Conservation (phyloP, 176 grass and related monocot genomes). For the Zizania latifolia region DNA sequence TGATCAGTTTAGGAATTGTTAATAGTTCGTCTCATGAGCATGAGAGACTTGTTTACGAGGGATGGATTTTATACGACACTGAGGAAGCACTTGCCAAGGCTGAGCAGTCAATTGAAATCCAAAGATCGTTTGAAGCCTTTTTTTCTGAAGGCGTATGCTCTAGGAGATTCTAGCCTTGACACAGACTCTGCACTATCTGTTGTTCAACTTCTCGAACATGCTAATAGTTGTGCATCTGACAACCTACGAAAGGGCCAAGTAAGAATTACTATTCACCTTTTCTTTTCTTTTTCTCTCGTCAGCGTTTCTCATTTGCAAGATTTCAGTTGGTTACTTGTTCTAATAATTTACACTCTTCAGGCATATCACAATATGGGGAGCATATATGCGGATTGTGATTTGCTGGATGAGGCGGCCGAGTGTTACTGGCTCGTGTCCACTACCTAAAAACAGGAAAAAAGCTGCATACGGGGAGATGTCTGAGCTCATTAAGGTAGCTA, state of each 20-base stretch:
- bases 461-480: slow-evolving; percentile 87
- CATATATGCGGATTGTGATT: slow-evolving; percentile 85
- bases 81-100: slow-evolving; percentile 84
- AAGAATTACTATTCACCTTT: too few species aligned
- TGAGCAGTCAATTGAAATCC: slow-evolving; percentile 65
- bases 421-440: slow-evolving; percentile 92
- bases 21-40: slow-evolving; percentile 61
- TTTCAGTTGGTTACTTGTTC: neutral
- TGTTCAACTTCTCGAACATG: slow-evolving; percentile 75
- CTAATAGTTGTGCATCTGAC: slow-evolving; percentile 86
- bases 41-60: slow-evolving; percentile 92
- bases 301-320: neutral
- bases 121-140: slow-evolving; percentile 94
- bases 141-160: slow-evolving; percentile 88
- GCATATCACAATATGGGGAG: slow-evolving; percentile 98
- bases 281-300: too few species aligned
- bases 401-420: slow-evolving; percentile 74
- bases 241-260: slow-evolving; percentile 98
- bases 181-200: slow-evolving; percentile 53
- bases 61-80: slow-evolving; percentile 91
- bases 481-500: slow-evolving; percentile 75
- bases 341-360: slow-evolving; percentile 31
- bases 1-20: too few species aligned
- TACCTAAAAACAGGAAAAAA: slow-evolving; percentile 78
- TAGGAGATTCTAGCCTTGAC: slow-evolving; percentile 76